phyloP scores from a whole-genome alignment of 805 yeast species.

The Suhomyces faveliae region DNA sequence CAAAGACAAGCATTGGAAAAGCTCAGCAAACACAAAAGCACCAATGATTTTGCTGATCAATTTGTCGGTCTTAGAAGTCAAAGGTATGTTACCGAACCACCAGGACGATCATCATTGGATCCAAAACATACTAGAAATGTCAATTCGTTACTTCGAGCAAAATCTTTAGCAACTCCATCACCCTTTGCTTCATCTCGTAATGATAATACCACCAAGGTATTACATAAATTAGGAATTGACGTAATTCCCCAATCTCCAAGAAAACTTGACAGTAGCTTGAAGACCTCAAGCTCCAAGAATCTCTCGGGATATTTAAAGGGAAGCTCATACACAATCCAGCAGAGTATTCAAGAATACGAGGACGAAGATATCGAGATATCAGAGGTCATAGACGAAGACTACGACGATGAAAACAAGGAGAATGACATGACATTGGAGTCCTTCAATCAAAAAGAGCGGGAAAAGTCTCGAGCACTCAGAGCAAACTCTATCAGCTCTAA shows the following conservation, averaged over 20 bases:
- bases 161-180: slow-evolving; percentile 31
- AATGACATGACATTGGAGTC: slow-evolving; percentile 14
- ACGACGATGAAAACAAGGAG: slow-evolving; percentile 14
- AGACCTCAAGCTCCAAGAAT: slow-evolving; percentile 40
- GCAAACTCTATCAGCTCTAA: not conserved
- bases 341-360: not conserved
- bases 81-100: slow-evolving; percentile 28
- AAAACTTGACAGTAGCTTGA: slow-evolving; percentile 21
- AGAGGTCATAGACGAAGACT: slow-evolving; percentile 4
- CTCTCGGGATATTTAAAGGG: slow-evolving; percentile 16
- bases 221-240: slow-evolving; percentile 39
- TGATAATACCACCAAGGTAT: slow-evolving; percentile 31
- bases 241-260: slow-evolving; percentile 15
- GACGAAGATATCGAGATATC: not conserved
- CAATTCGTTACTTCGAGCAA: slow-evolving; percentile 36
- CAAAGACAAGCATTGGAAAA: slow-evolving; percentile 31
- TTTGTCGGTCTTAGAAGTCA: slow-evolving; percentile 6
- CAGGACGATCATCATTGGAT: slow-evolving; percentile 30
- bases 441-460: slow-evolving; percentile 16
- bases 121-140: slow-evolving; percentile 26
- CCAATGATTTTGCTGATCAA: slow-evolving; percentile 16
- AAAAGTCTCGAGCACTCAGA: not conserved
- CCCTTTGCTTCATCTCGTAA: slow-evolving; percentile 21
- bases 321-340: not conserved
- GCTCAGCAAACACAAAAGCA: slow-evolving; percentile 17